phyloP scores from a whole-genome alignment of 2,329 filamentous ascomycete genomes.

The Ophiostoma quercus region DNA sequence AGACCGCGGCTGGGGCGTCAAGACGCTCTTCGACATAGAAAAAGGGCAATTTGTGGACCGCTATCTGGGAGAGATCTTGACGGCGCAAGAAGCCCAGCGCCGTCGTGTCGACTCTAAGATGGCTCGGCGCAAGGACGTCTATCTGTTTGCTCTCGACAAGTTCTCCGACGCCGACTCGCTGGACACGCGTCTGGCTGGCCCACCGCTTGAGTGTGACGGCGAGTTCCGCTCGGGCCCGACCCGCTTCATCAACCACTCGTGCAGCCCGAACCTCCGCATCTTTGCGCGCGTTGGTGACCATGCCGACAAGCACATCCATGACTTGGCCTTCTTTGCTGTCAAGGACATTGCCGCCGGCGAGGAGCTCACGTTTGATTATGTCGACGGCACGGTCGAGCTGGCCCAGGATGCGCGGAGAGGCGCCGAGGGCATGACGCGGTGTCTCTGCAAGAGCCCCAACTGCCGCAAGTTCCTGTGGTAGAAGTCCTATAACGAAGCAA shows the following conservation, averaged over 20 bases:
- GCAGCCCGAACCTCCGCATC: constrained; percentile 71
- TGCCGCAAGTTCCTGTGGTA: constrained; percentile 68
- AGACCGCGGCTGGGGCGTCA: constrained; percentile 71
- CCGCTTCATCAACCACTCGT: constrained; percentile 78
- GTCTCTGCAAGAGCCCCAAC: constrained; percentile 58
- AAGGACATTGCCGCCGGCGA: constrained; percentile 58
- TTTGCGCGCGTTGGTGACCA: constrained; percentile 76
- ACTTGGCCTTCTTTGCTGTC: constrained; percentile 70
- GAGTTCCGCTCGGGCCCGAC: constrained; percentile 74
- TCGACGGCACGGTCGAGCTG: constrained; percentile 55
- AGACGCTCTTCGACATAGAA: constrained; percentile 58
- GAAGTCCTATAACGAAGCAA: background rate
- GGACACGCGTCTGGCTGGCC: constrained; percentile 51
- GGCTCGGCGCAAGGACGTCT: constrained; percentile 64
- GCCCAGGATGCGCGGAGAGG: constrained; percentile 45
- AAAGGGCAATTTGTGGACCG: constrained; percentile 74
- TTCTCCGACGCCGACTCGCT: constrained; percentile 57
- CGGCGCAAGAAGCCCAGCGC: constrained; percentile 56
- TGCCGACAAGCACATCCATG: constrained; percentile 67
- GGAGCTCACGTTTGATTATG: constrained; percentile 77
- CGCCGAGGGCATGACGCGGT: constrained; percentile 51
- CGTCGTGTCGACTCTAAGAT: constrained; percentile 55
- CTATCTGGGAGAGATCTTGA: constrained; percentile 70
- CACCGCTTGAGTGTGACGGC: constrained; percentile 60
- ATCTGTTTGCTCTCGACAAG: constrained; percentile 78